These are phyloP conservation scores for Auricularia heimuer DNA, from an alignment of 768 basidiomycete genomes.

Conservation along the genomic window DNA sequence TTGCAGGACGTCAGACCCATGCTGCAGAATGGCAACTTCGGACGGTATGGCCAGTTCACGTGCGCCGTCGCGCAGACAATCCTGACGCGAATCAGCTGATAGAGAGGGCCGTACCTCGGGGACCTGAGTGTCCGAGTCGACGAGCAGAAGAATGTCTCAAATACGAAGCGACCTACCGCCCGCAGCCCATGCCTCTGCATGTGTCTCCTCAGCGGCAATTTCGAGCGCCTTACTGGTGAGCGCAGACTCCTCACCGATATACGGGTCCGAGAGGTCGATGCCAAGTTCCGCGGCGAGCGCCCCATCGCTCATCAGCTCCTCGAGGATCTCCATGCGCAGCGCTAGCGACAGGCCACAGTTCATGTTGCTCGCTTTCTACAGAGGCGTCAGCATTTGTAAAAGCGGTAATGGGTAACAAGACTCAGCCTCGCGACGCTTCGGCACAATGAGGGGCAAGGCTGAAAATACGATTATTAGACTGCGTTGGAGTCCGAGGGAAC, in stretches of 20 bases:
- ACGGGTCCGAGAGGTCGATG: neutral
- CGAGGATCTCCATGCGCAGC: neutral
- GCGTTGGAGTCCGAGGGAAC: no score
- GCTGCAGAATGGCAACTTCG: conserved; percentile 82
- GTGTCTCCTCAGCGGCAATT: neutral
- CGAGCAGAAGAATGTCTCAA: conserved; percentile 68
- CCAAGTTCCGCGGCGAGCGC: neutral
- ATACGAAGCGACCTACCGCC: conserved; percentile 68
- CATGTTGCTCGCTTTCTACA: conserved; percentile 28
- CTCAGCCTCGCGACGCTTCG: no score
- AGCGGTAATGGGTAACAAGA: no score
- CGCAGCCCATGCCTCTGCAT: conserved; percentile 40
- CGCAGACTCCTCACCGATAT: neutral
- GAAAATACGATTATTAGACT: no score
- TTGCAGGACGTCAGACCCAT: conserved; percentile 32
- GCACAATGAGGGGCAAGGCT: no score
- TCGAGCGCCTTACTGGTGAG: neutral
- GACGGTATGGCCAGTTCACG: conserved; percentile 74
- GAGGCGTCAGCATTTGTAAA: no score
- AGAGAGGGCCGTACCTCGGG: conserved; percentile 8
- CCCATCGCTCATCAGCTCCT: neutral
- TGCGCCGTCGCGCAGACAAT: conserved; percentile 85
- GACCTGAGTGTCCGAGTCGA: conserved; percentile 59
- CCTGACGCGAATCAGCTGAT: conserved; percentile 17
- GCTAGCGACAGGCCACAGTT: conserved; percentile 18